Base-by-base conservation (phyloP, 371 early-diverging fungal species). In the Mucor lusitanicus region DNA sequence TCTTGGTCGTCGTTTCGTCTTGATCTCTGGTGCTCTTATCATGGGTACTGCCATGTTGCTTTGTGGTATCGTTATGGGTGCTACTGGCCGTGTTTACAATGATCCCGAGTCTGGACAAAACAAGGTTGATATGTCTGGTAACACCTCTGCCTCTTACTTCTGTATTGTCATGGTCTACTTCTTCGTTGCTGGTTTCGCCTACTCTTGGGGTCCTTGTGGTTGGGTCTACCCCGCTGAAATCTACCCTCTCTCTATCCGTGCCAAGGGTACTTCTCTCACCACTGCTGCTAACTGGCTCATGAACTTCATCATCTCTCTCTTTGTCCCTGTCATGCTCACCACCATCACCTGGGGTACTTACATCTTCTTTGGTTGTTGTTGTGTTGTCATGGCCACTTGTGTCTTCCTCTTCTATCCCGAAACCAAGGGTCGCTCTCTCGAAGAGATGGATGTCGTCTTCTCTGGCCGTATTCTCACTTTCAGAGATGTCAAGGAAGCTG, bases 251-350 rank as follows among this genome's bases (percentile, higher is more conserved):
- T 72, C 76, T 39, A 69, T 84, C 23, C 84, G 84, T 75, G 77
- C 84, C 64, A 80, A 80, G 76, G 80, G 76, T 69, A 79, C 77
- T 23, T 80, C 80, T 35, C 55, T 81, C 59, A 74, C 85, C 30
- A 92, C 91, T 25, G 84, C 89, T 73, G 83, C 89, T 70, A 90
- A 90, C 84, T 92, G 89, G 89, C 67, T 78, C 46, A 78, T 76
- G 72, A 86, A 86, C 79, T 81, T 79, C 40, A 72, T 81, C 46
- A 81, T 84, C 28, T 78, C 80, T 21, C 69, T 78, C 42, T 78
- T 84, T 19, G 73, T 71, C 8, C 84, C 84, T 60, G 64, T 75
- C 59, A 78, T 84, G 84, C 64, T 84, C 32, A 74, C 70, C 8
- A 61, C 39, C 30, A 75, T 87, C 53, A 80, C 81, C 56, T 80